Conservation (phyloP, 768 basidiomycete genomes). For the Mycena floridula region DNA sequence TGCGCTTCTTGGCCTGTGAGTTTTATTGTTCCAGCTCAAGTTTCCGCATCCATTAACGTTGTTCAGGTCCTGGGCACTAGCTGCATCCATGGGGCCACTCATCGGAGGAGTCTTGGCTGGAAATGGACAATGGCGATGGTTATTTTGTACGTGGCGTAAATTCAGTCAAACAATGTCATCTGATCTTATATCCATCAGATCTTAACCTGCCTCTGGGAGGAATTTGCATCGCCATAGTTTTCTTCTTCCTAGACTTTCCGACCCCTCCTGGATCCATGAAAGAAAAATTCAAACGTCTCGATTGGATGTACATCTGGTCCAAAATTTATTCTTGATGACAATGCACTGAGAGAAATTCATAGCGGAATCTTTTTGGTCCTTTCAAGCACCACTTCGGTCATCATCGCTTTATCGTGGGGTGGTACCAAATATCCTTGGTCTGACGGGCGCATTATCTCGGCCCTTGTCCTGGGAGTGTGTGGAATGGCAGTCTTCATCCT, state of each 20-base stretch:
- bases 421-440: constrained; percentile 5
- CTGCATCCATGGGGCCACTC: constrained; percentile 1
- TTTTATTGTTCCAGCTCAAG: too few species aligned
- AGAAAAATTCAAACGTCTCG: background rate
- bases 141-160: constrained; percentile 1
- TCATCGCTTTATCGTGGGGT: constrained; percentile 4
- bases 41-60: too few species aligned
- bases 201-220: constrained; percentile 2
- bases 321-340: background rate
- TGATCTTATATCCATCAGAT: too few species aligned
- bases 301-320: constrained; percentile 4
- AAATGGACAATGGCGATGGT: constrained; percentile 4
- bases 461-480: background rate
- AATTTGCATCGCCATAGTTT: background rate
- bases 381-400: background rate
- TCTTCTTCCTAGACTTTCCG: background rate
- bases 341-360: constrained; percentile 4
- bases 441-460: constrained; percentile 1
- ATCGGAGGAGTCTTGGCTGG: constrained; percentile 1
- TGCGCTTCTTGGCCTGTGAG: constrained; percentile 12
- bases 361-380: background rate
- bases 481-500: background rate
- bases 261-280: background rate
- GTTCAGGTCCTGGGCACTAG: constrained; percentile 2
- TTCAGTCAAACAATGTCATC: too few species aligned